These are phyloP conservation scores for Exophiala calicioides DNA, from an alignment of 2,329 filamentous ascomycete genomes.

Conservation along the genomic window DNA sequence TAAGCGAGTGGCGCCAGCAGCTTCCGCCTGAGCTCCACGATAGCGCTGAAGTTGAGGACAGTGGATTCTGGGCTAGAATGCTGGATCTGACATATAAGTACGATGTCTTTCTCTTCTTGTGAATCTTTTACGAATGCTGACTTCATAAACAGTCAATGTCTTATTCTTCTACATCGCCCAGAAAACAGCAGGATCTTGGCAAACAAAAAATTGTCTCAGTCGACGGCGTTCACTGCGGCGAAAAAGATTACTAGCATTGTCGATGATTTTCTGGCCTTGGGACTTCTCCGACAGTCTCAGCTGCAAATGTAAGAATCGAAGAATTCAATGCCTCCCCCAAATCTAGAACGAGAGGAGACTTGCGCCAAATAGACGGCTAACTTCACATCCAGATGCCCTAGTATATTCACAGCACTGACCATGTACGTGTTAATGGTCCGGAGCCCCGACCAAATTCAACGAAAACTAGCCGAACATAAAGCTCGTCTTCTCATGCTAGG, in stretches of 20 bases:
- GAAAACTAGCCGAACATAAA: slow-evolving; percentile 31
- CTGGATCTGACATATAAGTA: slow-evolving; percentile 15
- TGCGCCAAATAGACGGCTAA: not conserved
- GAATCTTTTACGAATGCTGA: slow-evolving; percentile 1
- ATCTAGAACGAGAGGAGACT: not conserved
- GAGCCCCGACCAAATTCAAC: slow-evolving; percentile 23
- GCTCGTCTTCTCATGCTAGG: slow-evolving; percentile 30
- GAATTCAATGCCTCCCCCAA: too few species aligned
- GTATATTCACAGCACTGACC: slow-evolving; percentile 27
- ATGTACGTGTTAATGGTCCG: slow-evolving; percentile 31
- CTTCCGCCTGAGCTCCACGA: not conserved
- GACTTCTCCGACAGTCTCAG: slow-evolving; percentile 6
- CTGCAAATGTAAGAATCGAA: slow-evolving; percentile 10
- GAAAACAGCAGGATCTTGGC: slow-evolving; percentile 3
- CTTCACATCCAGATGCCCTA: slow-evolving; percentile 22
- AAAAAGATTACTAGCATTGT: slow-evolving; percentile 19
- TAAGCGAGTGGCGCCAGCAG: slow-evolving; percentile 8
- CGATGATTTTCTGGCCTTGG: slow-evolving; percentile 22
- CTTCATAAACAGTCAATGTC: slow-evolving; percentile 2
- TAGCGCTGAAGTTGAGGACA: slow-evolving; percentile 4
- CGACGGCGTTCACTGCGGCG: slow-evolving; percentile 13
- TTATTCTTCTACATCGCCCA: slow-evolving; percentile 12
- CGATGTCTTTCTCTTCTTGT: not conserved
- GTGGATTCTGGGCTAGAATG: slow-evolving; percentile 12
- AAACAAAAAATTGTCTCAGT: slow-evolving; percentile 9